Percentiles rank a stretch among this genome's conserved stretches.
phyloP scores from a whole-genome alignment of 2,329 filamentous ascomycete genomes.

The Aspergillus aculeatinus region DNA sequence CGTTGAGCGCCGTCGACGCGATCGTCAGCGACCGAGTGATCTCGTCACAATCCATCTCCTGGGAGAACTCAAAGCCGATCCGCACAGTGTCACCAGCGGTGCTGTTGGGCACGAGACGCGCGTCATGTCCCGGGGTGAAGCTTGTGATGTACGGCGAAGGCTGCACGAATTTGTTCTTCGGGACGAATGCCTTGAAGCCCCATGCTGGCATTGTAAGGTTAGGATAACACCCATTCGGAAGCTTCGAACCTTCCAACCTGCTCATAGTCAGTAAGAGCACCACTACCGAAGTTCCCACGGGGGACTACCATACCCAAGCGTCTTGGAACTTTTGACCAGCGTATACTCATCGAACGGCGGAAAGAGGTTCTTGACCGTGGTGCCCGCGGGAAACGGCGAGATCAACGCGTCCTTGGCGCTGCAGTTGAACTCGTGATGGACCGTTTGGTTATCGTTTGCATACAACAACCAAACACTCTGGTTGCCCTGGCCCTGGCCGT shows the following conservation, averaged over 20 bases:
- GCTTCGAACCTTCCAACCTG: slow-evolving; percentile 42
- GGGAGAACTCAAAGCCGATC: slow-evolving; percentile 58
- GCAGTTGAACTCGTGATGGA: slow-evolving; percentile 58
- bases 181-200: slow-evolving; percentile 61
- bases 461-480: slow-evolving; percentile 47
- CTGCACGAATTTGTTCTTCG: slow-evolving; percentile 47
- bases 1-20: slow-evolving; percentile 45
- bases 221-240: slow-evolving; percentile 55
- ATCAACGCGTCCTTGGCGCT: slow-evolving; percentile 49
- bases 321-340: slow-evolving; percentile 46
- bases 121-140: slow-evolving; percentile 61
- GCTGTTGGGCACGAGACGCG: slow-evolving; percentile 52
- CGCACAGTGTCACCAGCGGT: slow-evolving; percentile 44
- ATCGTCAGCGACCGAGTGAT: slow-evolving; percentile 56
- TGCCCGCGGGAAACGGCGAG: slow-evolving; percentile 54
- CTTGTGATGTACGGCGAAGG: slow-evolving; percentile 59
- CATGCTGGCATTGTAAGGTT: slow-evolving; percentile 54
- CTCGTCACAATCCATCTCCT: slow-evolving; percentile 58
- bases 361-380: slow-evolving; percentile 61
- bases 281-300: too few relatives aligned
- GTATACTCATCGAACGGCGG: slow-evolving; percentile 57
- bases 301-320: slow-evolving; percentile 35
- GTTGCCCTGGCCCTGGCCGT: slow-evolving; percentile 40
- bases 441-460: slow-evolving; percentile 47
- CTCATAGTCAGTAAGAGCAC: neutral